These are phyloP conservation scores for Coemansia sp. DNA, from an alignment of 192 early-diverging fungal species.

Conservation along the genomic window DNA sequence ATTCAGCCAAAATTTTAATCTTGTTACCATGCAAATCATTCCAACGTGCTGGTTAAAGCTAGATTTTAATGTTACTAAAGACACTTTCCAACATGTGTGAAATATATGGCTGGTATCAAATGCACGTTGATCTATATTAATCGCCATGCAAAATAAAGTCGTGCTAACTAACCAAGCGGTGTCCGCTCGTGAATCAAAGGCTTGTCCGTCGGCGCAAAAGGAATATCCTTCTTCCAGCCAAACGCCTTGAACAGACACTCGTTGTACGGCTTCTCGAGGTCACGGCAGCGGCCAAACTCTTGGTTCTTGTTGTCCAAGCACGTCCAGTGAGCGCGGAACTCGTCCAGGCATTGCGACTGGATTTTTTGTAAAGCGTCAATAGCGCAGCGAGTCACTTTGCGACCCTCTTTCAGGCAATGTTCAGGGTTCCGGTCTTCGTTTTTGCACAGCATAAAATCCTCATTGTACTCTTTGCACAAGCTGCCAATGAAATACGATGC, in stretches of 20 bases:
- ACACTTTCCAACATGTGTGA: too few relatives aligned
- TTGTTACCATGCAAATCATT: too few relatives aligned
- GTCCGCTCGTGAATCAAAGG: constrained; percentile 42
- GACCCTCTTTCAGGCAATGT: constrained; percentile 91
- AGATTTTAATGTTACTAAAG: too few relatives aligned
- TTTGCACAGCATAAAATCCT: constrained; percentile 98
- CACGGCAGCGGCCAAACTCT: constrained; percentile 74
- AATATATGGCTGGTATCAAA: background rate
- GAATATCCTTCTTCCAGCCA: constrained; percentile 71
- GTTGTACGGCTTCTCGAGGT: constrained; percentile 77
- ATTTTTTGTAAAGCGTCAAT: constrained; percentile 84
- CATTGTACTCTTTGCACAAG: constrained; percentile 88
- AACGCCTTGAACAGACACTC: constrained; percentile 85
- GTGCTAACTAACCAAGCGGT: background rate
- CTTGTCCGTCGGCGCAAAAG: constrained; percentile 56
- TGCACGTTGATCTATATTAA: constrained; percentile 1
- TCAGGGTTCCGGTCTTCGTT: constrained; percentile 83
- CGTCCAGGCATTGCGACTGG: constrained; percentile 81
- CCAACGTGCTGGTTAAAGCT: too few relatives aligned
- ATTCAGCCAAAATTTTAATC: too few relatives aligned
- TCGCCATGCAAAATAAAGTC: too few relatives aligned
- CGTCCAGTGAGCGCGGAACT: constrained; percentile 88
- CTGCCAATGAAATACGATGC: constrained; percentile 88
- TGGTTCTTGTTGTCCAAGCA: constrained; percentile 94
- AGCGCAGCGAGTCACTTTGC: constrained; percentile 94